Percentiles rank a stretch among this genome's conserved stretches.
These are phyloP conservation scores for Talaromyces marneffei DNA, from an alignment of 2,329 filamentous ascomycete genomes.

Conservation along the genomic window DNA sequence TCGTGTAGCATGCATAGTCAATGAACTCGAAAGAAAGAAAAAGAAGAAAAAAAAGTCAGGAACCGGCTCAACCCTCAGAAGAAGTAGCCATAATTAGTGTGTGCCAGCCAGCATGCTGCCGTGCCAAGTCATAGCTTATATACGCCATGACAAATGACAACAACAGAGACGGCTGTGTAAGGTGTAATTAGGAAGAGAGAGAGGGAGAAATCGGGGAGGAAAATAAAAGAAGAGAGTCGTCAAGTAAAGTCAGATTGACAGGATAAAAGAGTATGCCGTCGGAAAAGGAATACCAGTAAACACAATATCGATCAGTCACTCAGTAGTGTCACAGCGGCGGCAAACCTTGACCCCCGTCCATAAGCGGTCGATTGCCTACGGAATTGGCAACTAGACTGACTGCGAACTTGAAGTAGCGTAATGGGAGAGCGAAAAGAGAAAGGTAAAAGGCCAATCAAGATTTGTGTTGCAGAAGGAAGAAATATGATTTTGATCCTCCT, in stretches of 20 bases:
- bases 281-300: not conserved
- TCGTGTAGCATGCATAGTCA: not conserved
- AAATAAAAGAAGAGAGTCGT: not conserved
- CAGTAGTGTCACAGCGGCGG: not conserved
- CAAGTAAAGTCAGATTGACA: not conserved
- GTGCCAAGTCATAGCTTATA: constrained; percentile 4
- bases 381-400: not conserved
- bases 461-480: not conserved
- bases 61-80: not conserved
- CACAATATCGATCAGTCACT: not conserved
- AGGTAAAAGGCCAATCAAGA: not conserved
- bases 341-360: not conserved
- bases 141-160: not conserved
- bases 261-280: not conserved
- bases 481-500: not conserved
- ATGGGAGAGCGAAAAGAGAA: not conserved
- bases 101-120: not conserved
- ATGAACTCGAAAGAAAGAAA: not conserved
- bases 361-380: not conserved
- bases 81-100: not conserved
- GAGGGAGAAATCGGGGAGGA: not conserved
- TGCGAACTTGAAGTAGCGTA: not conserved
- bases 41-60: not conserved
- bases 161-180: not conserved
- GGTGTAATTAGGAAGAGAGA: not conserved